Percentiles rank a stretch among this genome's conserved stretches.
Evolutionary conservation across 2,329 filamentous ascomycete genomes (phyloP).

Genomic region (Cercospora beticola): DNA sequence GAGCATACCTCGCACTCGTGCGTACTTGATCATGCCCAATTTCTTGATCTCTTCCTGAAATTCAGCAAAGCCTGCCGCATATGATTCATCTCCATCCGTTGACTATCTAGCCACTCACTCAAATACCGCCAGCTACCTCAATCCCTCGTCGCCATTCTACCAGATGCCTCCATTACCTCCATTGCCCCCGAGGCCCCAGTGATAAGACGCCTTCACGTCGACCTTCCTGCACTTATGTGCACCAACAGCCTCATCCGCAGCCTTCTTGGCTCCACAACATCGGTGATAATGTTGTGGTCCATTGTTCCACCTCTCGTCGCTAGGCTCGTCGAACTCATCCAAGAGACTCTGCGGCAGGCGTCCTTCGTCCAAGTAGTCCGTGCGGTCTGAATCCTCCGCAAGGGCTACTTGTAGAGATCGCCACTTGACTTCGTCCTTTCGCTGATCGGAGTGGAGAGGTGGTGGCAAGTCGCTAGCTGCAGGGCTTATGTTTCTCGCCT

Average conservation of each 20-base stretch:
- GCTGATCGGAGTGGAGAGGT: not conserved
- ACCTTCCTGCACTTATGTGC: not conserved
- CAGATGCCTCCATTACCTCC: not conserved
- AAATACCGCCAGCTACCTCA: not conserved
- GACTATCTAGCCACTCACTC: not conserved
- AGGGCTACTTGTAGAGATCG: not conserved
- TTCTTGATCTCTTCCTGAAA: not conserved
- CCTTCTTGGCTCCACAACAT: slow-evolving; percentile 8
- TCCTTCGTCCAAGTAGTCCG: not conserved
- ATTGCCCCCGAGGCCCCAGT: not conserved
- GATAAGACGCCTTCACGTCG: not conserved
- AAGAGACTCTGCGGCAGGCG: not conserved
- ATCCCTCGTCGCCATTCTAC: not conserved
- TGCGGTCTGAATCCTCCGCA: not conserved
- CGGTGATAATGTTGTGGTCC: not conserved
- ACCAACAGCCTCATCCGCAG: not conserved
- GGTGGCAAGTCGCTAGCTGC: not conserved
- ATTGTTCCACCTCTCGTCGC: not conserved
- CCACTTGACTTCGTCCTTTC: not conserved
- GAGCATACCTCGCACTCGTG: not conserved
- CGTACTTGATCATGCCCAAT: not conserved
- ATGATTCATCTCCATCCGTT: too few relatives aligned
- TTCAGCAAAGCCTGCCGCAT: not conserved
- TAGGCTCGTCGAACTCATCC: not conserved
- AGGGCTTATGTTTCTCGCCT: not conserved